These are phyloP conservation scores for Yamadazyma takamatsuzukensis DNA, from an alignment of 805 yeast genomes.

Conservation along the genomic window DNA sequence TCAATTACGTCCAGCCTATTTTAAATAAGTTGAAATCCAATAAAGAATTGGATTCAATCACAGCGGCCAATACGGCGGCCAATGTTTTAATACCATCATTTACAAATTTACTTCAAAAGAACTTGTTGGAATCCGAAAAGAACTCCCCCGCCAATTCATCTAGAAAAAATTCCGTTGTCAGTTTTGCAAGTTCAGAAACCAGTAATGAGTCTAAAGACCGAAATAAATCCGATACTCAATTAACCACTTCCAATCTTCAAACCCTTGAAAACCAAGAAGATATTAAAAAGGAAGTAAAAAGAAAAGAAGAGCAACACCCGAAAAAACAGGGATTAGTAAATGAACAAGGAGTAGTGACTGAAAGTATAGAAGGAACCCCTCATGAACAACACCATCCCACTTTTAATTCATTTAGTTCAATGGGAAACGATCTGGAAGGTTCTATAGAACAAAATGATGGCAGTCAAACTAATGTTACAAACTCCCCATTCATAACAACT, in stretches of 20 bases:
- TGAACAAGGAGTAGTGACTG: too few relatives aligned
- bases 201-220: too few relatives aligned
- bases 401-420: constrained; percentile 8
- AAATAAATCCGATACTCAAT: too few relatives aligned
- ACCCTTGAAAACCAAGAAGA: too few relatives aligned
- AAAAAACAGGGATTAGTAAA: background rate
- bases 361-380: too few relatives aligned
- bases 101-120: constrained; percentile 34
- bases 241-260: too few relatives aligned
- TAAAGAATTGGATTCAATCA: constrained; percentile 39
- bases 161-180: constrained; percentile 47
- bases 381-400: too few relatives aligned
- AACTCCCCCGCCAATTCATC: constrained; percentile 30
- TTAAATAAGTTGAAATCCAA: constrained; percentile 34
- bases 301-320: background rate
- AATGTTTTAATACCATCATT: constrained; percentile 42
- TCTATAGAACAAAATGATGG: background rate
- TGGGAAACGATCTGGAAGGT: background rate
- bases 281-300: constrained; percentile 1
- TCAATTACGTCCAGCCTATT: constrained; percentile 41
- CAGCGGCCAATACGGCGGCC: constrained; percentile 47
- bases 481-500: background rate
- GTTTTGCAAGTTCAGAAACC: constrained; percentile 44
- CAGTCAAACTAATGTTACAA: background rate
- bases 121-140: constrained; percentile 28